These are phyloP conservation scores for Coemansia sp. DNA, from an alignment of 192 early-diverging fungal species.

Conservation along the genomic window DNA sequence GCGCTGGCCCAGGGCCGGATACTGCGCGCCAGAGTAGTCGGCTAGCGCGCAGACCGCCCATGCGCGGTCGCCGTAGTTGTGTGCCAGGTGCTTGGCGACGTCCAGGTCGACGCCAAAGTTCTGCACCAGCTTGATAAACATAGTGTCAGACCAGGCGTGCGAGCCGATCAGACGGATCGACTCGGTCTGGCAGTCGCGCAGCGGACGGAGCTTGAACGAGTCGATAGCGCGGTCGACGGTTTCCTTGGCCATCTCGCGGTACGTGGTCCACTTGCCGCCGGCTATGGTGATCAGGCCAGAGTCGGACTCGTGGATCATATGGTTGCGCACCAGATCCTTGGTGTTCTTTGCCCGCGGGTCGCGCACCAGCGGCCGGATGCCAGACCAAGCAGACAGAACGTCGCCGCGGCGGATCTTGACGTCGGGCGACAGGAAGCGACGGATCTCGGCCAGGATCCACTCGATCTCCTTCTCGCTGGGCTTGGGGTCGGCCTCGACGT, in stretches of 20 bases:
- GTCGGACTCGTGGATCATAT: conserved; percentile 87
- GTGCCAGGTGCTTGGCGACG: conserved; percentile 84
- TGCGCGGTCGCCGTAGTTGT: conserved; percentile 91
- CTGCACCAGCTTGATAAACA: conserved; percentile 96
- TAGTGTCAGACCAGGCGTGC: conserved; percentile 81
- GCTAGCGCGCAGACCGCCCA: conserved; percentile 90
- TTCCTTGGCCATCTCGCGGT: conserved; percentile 94
- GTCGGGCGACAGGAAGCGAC: conserved; percentile 82
- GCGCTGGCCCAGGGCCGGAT: conserved; percentile 78
- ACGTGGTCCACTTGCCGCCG: conserved; percentile 99
- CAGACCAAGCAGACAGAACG: conserved; percentile 97
- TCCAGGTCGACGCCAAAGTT: conserved; percentile 92
- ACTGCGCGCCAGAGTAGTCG: conserved; percentile 65
- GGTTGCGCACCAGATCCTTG: conserved; percentile 90
- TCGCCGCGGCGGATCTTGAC: conserved; percentile 97
- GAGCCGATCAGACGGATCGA: conserved; percentile 76
- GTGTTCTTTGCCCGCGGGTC: conserved; percentile 93
- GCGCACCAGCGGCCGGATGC: conserved; percentile 93
- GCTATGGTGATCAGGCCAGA: conserved; percentile 89
- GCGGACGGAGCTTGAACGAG: conserved; percentile 66
- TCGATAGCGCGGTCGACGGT: conserved; percentile 86
- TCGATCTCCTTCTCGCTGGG: conserved; percentile 90
- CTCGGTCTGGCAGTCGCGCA: conserved; percentile 73
- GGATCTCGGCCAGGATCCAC: conserved; percentile 93
- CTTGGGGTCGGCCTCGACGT: conserved; percentile 78